phyloP scores from a whole-genome alignment of 345 rosid genomes.

The Eutrema yunnanense region DNA sequence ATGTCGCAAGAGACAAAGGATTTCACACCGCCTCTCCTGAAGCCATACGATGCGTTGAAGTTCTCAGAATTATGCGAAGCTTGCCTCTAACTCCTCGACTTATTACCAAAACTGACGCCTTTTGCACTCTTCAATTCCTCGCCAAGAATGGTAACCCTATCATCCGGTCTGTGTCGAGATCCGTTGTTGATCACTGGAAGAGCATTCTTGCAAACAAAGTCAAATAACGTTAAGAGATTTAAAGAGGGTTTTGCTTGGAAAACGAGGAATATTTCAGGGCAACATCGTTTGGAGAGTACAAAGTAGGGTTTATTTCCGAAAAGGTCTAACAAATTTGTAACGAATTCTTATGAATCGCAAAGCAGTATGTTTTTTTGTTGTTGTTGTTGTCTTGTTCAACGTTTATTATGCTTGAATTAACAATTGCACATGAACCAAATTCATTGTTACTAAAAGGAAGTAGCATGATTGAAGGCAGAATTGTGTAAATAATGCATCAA shows the following conservation, averaged over 20 bases:
- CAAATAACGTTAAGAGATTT: not conserved
- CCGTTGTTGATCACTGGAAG: slow-evolving; percentile 8
- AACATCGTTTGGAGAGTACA: not conserved
- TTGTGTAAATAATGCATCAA: not conserved
- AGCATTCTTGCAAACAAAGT: not conserved
- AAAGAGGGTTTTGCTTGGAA: not conserved
- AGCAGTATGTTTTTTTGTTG: not conserved
- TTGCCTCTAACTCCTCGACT: not conserved
- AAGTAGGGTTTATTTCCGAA: not conserved
- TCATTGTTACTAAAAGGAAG: not conserved
- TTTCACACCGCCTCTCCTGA: slow-evolving; percentile 18
- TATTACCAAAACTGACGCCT: not conserved
- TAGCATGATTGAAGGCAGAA: not conserved
- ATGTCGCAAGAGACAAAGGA: slow-evolving; percentile 18
- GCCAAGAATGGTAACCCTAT: slow-evolving; percentile 21
- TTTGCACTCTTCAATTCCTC: not conserved
- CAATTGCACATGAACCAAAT: not conserved
- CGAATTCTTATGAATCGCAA: not conserved
- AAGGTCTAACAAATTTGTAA: not conserved
- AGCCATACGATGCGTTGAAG: not conserved
- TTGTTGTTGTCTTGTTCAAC: not conserved
- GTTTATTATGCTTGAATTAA: not conserved
- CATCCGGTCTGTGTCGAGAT: slow-evolving; percentile 4
- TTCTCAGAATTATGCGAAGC: slow-evolving; percentile 3
- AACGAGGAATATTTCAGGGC: not conserved